Evolutionary conservation across 768 basidiomycete species (phyloP), one percentile per base, ranked within the genome.

Genomic region (Amanita thiersii): DNA sequence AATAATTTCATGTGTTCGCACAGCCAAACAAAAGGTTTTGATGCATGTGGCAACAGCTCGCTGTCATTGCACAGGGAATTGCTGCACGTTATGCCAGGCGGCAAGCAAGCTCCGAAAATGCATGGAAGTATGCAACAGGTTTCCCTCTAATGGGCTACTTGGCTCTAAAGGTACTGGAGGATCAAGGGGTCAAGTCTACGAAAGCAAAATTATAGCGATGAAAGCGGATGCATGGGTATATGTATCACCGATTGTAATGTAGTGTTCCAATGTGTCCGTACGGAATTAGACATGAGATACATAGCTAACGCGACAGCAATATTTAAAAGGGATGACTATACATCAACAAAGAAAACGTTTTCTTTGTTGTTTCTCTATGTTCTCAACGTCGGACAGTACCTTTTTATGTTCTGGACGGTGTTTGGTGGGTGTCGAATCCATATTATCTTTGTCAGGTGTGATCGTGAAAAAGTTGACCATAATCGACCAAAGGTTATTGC

Each of bases 41-140:
- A n/a, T n/a, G n/a, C n/a, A n/a, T n/a, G n/a, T n/a, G n/a, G n/a
- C n/a, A n/a, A n/a, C 50, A 86, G 86, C 60, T 86, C 18, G 72
- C 87, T 0, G 72, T 94, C 45, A 93, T 96, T 50, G 65, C 77
- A 1, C 91, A 96, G 62, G 91, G 91, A 3, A 91, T 96, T 48
- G 86, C 91, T 1, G 91, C 91, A 21, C 75, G 91, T 32, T 77
- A 76, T 39, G 88, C 89, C 1, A 71, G 82, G 18, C 77, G 87
- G 14, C 91, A 96, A 59, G 90, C 91, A 3, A 92, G 86, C 56
- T 93, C 90, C 0, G 89, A 90, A 57, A 64, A 67, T 31, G 91
- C 91, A 5, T 64, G 58, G 31, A 42, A 63, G 5, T 63, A 75
- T 44, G 57, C 50, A 0, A 43, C 50, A 17, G 52, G 67, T 6